These are phyloP conservation scores for Mucor irregularis DNA, from an alignment of 371 early-diverging fungal species.

Conservation along the genomic window DNA sequence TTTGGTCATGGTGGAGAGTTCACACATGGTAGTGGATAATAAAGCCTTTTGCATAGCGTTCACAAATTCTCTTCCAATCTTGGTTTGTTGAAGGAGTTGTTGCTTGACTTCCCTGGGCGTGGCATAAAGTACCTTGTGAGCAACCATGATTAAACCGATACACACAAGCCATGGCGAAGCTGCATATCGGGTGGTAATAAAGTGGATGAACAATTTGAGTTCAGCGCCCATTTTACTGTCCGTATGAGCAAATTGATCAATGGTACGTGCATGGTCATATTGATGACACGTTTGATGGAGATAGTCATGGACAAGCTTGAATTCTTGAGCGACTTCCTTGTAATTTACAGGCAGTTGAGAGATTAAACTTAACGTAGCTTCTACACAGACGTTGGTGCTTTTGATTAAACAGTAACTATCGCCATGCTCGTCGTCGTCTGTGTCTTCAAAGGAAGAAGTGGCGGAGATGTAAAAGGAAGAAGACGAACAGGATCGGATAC, in stretches of 20 bases:
- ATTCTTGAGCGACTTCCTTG: too few relatives aligned
- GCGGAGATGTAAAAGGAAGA: too few relatives aligned
- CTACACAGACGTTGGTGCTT: too few relatives aligned
- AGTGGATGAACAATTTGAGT: neutral
- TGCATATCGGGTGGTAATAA: neutral
- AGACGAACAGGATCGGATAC: too few relatives aligned
- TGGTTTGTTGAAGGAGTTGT: neutral
- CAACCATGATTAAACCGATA: neutral
- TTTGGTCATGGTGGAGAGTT: neutral
- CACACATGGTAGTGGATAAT: neutral
- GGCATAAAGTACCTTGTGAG: neutral
- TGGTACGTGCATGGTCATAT: neutral
- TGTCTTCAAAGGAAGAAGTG: too few relatives aligned
- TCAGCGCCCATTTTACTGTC: neutral
- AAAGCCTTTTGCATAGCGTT: neutral
- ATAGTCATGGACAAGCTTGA: neutral
- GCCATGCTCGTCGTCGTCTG: too few relatives aligned
- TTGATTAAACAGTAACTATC: too few relatives aligned
- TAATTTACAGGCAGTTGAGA: too few relatives aligned
- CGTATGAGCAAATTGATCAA: constrained; percentile 7
- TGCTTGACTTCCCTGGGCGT: neutral
- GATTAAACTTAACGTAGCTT: too few relatives aligned
- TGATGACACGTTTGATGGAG: constrained; percentile 1
- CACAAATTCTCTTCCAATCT: neutral
- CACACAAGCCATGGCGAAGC: neutral